Evolutionary conservation across 345 rosid species (phyloP), one percentile per base, ranked within the genome.

Genomic region (Corchorus capsularis): DNA sequence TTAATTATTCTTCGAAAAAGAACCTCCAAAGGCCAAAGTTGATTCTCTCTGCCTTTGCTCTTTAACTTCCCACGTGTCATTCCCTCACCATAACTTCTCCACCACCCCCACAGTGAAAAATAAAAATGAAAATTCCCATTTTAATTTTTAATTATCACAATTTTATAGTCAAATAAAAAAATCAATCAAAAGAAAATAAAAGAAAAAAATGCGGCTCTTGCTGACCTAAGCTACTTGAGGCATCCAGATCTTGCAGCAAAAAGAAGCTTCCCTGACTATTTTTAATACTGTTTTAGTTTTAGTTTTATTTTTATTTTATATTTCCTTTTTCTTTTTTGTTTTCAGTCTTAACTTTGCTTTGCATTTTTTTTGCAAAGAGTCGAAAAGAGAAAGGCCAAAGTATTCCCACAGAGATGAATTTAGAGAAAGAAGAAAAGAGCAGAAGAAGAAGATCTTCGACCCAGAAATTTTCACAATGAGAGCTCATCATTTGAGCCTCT

Each of bases 191-290:
- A 71, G 1, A 5, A 32, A 35, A 37, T n/a, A 9, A 57, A n/a
- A n/a, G n/a, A 41, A 37, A 61, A 12, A 73, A 76, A 60, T 22
- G 85, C 70, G 74, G 77, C 82, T 47, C 13, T 3, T 71, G 82
- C 43, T 84, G 83, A 90, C 85, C 81, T 90, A 87, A 86, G 79
- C 85, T 57, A 66, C 9, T 27, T 19, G 52, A 50, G 37, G 91
- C 86, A 85, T 87, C 85, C 86, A 88, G 94, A 90, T 92, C 95
- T 90, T 73, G 90, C 84, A 80, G 82, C 79, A 76, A 71, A 87
- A 80, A 86, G 90, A 87, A 92, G 84, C 83, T 86, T 89, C 91
- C 82, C 76, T 22, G 32, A 60, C 76, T 61, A 46, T 8, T 6
- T 20, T 8, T 7, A 45, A 6, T 64, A 57, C 50, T 37, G 71